A percentile compares a stretch with the other conserved stretches of the same genome.
Conservation (phyloP, 805 yeast species). For the Clavispora carvajalis region DNA sequence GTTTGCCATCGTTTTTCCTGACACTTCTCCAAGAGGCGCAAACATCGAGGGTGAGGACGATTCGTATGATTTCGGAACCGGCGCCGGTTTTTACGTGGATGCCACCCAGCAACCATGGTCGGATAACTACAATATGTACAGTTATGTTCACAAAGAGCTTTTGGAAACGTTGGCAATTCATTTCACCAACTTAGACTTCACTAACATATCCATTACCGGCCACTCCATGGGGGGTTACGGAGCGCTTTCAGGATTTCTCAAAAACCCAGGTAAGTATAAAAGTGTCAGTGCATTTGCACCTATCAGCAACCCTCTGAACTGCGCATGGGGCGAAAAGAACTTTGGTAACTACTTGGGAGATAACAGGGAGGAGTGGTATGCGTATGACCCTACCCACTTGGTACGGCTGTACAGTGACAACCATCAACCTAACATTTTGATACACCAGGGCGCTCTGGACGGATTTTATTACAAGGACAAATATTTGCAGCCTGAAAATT, state of each 20-base stretch:
- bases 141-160: slow-evolving; percentile 73
- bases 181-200: slow-evolving; percentile 52
- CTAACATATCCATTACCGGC: slow-evolving; percentile 74
- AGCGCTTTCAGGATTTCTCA: slow-evolving; percentile 63
- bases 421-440: slow-evolving; percentile 53
- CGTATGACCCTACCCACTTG: slow-evolving; percentile 82
- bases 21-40: slow-evolving; percentile 92
- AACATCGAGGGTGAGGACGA: slow-evolving; percentile 75
- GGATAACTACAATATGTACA: slow-evolving; percentile 77
- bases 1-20: slow-evolving; percentile 88
- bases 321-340: slow-evolving; percentile 87
- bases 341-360: slow-evolving; percentile 73
- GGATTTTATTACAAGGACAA: slow-evolving; percentile 54
- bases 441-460: slow-evolving; percentile 80
- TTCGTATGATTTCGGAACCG: slow-evolving; percentile 85
- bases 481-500: slow-evolving; percentile 73
- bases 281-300: slow-evolving; percentile 91
- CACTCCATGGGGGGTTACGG: slow-evolving; percentile 99
- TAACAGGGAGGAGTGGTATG: slow-evolving; percentile 56
- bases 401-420: slow-evolving; percentile 53
- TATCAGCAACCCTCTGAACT: slow-evolving; percentile 68
- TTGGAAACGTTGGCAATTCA: slow-evolving; percentile 44
- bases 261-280: slow-evolving; percentile 65
- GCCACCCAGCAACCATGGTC: slow-evolving; percentile 72
- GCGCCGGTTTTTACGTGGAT: slow-evolving; percentile 92